Conservation (phyloP, 164 flowering plant genomes). For the Echeveria elegans region DNA sequence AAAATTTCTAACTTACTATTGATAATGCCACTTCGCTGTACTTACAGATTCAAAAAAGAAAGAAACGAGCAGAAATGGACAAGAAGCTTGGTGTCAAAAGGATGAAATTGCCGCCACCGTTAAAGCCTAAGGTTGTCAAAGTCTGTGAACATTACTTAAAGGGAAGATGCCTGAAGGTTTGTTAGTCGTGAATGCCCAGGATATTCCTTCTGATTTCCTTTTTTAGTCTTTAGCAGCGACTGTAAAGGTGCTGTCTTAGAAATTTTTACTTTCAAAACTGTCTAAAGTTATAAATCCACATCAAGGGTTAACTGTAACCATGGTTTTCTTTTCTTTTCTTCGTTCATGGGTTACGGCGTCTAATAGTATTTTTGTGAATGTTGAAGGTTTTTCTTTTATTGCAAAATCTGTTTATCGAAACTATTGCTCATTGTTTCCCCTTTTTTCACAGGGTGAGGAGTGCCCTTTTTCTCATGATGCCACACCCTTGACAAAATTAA, state of each 20-base stretch:
- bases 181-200: neutral
- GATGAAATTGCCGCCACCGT: slow-evolving; percentile 48
- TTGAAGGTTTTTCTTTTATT: neutral
- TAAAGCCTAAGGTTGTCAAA: slow-evolving; percentile 38
- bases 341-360: no score
- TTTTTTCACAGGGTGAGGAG: slow-evolving; percentile 51
- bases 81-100: slow-evolving; percentile 61
- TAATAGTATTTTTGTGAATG: neutral
- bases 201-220: neutral
- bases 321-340: neutral
- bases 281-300: neutral
- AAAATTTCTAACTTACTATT: neutral
- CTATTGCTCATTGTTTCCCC: neutral
- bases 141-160: slow-evolving; percentile 52
- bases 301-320: neutral
- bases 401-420: neutral
- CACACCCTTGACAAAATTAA: slow-evolving; percentile 63
- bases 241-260: neutral
- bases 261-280: neutral
- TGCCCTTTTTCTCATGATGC: slow-evolving; percentile 82
- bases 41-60: slow-evolving; percentile 41
- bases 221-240: neutral
- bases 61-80: slow-evolving; percentile 55
- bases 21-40: slow-evolving; percentile 6
- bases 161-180: slow-evolving; percentile 83